Conservation (phyloP, 345 rosid species). For the Euphorbia pulcherrima region DNA sequence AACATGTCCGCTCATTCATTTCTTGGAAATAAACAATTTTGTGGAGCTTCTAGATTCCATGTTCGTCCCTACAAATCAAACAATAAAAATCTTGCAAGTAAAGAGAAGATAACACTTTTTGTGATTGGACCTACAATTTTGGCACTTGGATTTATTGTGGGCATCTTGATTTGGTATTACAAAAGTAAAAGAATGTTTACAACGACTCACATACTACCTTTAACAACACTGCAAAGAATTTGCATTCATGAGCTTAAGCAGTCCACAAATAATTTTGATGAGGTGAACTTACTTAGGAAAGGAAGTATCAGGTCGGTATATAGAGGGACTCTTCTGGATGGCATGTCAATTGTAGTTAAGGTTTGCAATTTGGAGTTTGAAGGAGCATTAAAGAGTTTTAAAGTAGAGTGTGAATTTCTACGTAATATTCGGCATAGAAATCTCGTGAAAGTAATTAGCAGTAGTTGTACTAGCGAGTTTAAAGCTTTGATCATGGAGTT, state of each 20-base stretch:
- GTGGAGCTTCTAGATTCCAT: too few relatives aligned
- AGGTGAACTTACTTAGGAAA: conserved; percentile 5
- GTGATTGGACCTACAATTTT: background rate
- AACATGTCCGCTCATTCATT: too few relatives aligned
- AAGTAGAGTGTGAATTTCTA: background rate
- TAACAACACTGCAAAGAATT: conserved; percentile 12
- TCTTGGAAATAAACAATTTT: too few relatives aligned
- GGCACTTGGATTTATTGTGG: background rate
- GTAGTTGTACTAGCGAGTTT: conserved; percentile 1
- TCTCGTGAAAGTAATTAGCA: conserved; percentile 11
- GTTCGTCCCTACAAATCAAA: too few relatives aligned
- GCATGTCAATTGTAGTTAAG: conserved; percentile 3
- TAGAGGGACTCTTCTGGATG: background rate
- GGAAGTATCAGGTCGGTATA: background rate
- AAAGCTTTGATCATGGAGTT: conserved; percentile 2
- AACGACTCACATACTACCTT: too few relatives aligned
- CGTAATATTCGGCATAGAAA: conserved; percentile 1
- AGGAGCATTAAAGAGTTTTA: conserved; percentile 4
- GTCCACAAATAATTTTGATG: conserved; percentile 12
- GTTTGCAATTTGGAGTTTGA: background rate
- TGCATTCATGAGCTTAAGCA: conserved; percentile 1
- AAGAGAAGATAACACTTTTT: too few relatives aligned
- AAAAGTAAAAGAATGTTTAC: too few relatives aligned
- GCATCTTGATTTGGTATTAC: too few relatives aligned
- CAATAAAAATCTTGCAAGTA: too few relatives aligned